phyloP scores from a whole-genome alignment of 2,329 filamentous ascomycete species.

The Huntiella decipiens region DNA sequence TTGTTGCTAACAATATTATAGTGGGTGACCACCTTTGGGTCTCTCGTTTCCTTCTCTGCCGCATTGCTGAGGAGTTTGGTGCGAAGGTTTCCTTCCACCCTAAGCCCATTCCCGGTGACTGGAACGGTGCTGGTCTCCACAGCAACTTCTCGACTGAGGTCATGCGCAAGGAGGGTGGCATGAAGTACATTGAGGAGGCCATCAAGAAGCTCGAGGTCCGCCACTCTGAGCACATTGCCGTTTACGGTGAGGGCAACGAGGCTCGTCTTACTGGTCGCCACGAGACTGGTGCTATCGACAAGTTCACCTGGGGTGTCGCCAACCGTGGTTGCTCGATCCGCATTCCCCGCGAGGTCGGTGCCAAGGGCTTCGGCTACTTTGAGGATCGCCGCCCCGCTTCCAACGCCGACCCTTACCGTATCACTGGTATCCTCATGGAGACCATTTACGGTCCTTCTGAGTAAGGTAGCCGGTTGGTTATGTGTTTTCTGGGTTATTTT shows the following conservation, averaged over 20 bases:
- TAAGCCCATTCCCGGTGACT: constrained; percentile 81
- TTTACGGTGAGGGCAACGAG: constrained; percentile 93
- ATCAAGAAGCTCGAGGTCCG: constrained; percentile 69
- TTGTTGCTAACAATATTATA: constrained; percentile 19
- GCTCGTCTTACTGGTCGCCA: constrained; percentile 80
- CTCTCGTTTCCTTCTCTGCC: constrained; percentile 60
- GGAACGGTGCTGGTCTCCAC: constrained; percentile 92
- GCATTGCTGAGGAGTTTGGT: constrained; percentile 90
- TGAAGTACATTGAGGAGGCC: constrained; percentile 80
- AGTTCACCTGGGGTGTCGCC: constrained; percentile 85
- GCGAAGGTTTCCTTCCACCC: constrained; percentile 88
- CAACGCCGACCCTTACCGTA: constrained; percentile 73
- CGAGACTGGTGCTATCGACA: constrained; percentile 86
- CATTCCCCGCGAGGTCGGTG: constrained; percentile 68
- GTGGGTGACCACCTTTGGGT: constrained; percentile 97
- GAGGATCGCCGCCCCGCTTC: constrained; percentile 70
- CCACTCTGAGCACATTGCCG: constrained; percentile 70
- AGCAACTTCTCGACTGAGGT: constrained; percentile 81
- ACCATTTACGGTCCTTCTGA: constrained; percentile 29
- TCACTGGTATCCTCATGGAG: constrained; percentile 63
- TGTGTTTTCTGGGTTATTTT: background rate
- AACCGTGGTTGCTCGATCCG: constrained; percentile 91
- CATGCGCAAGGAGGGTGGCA: constrained; percentile 80
- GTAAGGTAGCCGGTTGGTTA: constrained; percentile 3
- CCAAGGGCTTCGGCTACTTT: constrained; percentile 88